Base-by-base conservation (phyloP, 139 green algal species). In the Closterium sp. region DNA sequence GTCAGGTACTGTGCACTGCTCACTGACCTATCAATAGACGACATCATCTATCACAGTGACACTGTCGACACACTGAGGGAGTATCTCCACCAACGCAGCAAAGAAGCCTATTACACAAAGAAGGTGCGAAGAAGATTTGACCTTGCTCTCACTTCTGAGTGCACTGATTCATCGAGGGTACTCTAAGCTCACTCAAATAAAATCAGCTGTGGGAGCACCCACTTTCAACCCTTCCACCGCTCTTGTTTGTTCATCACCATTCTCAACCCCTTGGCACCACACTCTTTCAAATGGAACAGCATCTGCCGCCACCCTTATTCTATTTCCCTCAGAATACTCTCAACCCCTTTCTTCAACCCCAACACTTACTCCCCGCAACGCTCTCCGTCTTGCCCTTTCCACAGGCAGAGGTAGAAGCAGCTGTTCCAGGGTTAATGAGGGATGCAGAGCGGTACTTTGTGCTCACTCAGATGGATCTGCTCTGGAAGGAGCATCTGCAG, bases 401-500 rank as follows among this genome's bases (percentile, higher is more conserved):
- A 27, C 90, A 92, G 90, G 45, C 86, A 91, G 90, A 92, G 30
- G 86, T 88, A 32, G 90, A 92, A 31, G 1, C 27, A 0, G 28
- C 21, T 17, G 86, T 92, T 11, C 88, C 94, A 19, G 97, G 96
- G 9, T 95, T 98, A 84, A 98, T 98, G 97, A 89, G 89, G 31
- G 96, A 99, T 87, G 97, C 97, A 45, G 95, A 98, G 95, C 96
- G 97, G 87, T 99, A 97, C 96, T 99, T 99, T 92, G 94, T 99
- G 90, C 96, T 99, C 2, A 96, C 95, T 19, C 97, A 99, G 95
- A 99, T 96, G 9, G 98, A 99, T 96, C 97, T 97, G 94, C 95
- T 99, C 34, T 99, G 98, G 98, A 99, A 99, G 96, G 97, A 99
- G 94, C 98, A 99, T 94, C 95, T 99, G 86, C 96, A 98, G 94